These are phyloP conservation scores for Tolypocladium nubicola DNA, from an alignment of 2,329 filamentous ascomycete genomes.

Conservation along the genomic window DNA sequence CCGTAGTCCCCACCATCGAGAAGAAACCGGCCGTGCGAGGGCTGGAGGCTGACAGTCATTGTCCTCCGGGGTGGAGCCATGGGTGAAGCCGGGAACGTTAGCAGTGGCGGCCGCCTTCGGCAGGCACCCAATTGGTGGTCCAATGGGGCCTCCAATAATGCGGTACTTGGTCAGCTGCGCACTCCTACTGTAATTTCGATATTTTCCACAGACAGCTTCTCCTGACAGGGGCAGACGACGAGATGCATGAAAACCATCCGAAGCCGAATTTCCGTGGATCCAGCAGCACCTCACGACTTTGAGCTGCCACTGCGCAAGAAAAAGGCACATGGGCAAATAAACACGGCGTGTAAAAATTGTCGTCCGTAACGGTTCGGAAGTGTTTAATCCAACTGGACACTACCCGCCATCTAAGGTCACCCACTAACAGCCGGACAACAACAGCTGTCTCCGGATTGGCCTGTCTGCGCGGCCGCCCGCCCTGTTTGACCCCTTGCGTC, in stretches of 20 bases:
- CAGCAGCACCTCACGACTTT: not conserved
- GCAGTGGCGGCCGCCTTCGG: slow-evolving; percentile 15
- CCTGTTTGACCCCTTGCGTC: not conserved
- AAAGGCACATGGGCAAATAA: not conserved
- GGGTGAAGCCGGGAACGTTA: slow-evolving; percentile 8
- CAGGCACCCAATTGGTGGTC: slow-evolving; percentile 9
- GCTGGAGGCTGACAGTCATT: not conserved
- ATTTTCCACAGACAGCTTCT: not conserved
- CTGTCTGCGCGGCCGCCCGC: not conserved
- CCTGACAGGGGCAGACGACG: not conserved
- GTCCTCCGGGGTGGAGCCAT: slow-evolving; percentile 4
- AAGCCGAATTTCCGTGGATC: not conserved
- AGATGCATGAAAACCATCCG: not conserved
- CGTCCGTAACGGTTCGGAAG: no score
- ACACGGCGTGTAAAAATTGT: not conserved
- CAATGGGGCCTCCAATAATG: not conserved
- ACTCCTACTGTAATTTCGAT: not conserved
- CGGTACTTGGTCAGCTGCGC: not conserved
- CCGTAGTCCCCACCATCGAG: not conserved
- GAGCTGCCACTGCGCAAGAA: no score
- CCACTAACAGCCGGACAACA: not conserved
- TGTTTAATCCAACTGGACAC: no score
- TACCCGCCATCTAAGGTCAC: not conserved
- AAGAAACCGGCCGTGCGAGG: not conserved
- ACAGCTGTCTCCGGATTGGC: not conserved